Percentiles rank a stretch among this genome's conserved stretches.
Conservation (phyloP, 2,329 filamentous ascomycete species). For the Alternaria ventricosa region DNA sequence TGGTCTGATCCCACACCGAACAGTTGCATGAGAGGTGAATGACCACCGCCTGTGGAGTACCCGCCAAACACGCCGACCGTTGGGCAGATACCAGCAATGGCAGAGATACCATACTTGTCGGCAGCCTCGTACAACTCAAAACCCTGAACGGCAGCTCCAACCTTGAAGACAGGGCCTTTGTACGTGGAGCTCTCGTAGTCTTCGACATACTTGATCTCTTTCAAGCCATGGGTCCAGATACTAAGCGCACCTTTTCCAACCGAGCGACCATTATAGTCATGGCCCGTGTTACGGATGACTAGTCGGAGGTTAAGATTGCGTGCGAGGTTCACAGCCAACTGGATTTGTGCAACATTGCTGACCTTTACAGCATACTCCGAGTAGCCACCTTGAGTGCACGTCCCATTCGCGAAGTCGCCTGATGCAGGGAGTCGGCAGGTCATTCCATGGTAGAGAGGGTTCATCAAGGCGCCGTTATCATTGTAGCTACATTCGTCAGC, state of each 20-base stretch:
- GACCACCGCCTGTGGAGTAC: conserved; percentile 58
- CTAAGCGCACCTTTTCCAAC: conserved; percentile 36
- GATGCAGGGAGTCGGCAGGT: no score
- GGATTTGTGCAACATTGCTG: no score
- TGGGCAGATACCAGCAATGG: conserved; percentile 47
- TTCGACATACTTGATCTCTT: conserved; percentile 37
- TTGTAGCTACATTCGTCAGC: no score
- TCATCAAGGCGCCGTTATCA: no score
- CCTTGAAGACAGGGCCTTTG: conserved; percentile 38
- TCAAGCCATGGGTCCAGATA: conserved; percentile 41
- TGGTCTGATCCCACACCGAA: conserved; percentile 50
- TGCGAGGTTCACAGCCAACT: no score
- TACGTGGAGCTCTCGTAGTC: conserved; percentile 35
- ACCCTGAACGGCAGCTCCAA: conserved; percentile 42
- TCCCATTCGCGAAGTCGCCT: no score
- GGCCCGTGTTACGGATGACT: conserved; percentile 41
- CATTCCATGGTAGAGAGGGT: no score
- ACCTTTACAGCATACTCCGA: no score
- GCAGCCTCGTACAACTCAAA: conserved; percentile 39
- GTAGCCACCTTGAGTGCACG: no score
- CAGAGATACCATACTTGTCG: conserved; percentile 37
- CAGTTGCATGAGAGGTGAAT: conserved; percentile 59
- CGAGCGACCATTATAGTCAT: conserved; percentile 41
- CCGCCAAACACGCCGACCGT: conserved; percentile 59
- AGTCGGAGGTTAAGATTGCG: no score